phyloP scores from a whole-genome alignment of 176 grass and related monocot species.

The Dendrocalamus sinicus region DNA sequence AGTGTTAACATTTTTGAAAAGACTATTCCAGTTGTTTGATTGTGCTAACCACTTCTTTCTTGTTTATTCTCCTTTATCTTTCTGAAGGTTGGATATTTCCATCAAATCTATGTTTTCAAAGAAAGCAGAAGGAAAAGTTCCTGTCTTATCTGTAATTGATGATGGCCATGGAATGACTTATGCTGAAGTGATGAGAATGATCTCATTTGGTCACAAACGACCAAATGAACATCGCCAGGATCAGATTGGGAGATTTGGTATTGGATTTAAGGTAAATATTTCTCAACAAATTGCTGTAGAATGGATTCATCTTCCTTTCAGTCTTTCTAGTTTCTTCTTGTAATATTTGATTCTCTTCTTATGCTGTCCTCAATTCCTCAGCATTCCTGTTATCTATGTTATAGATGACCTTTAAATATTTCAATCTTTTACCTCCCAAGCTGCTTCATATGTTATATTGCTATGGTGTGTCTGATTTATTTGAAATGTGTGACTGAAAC shows the following conservation, averaged over 20 bases:
- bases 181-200: conserved; percentile 75
- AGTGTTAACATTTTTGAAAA: not conserved
- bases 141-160: conserved; percentile 80
- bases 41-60: not conserved
- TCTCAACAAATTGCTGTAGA: not conserved
- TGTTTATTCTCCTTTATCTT: conserved; percentile 32
- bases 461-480: not conserved
- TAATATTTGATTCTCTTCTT: conserved; percentile 16
- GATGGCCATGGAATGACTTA: conserved; percentile 83
- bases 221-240: conserved; percentile 47
- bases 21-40: conserved; percentile 30
- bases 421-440: conserved; percentile 11
- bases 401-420: conserved; percentile 2
- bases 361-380: conserved; percentile 21
- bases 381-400: conserved; percentile 11
- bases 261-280: conserved; percentile 81
- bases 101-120: conserved; percentile 70
- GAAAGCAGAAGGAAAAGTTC: conserved; percentile 68
- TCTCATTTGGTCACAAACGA: conserved; percentile 86
- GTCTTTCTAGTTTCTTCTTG: not conserved
- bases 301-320: not conserved
- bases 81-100: conserved; percentile 72
- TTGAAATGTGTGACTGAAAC: not conserved
- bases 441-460: not conserved
- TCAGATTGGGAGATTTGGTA: conserved; percentile 83